Evolutionary conservation across 192 early-diverging fungal species (phyloP).

Genomic region (Helicostylum pulchrum): DNA sequence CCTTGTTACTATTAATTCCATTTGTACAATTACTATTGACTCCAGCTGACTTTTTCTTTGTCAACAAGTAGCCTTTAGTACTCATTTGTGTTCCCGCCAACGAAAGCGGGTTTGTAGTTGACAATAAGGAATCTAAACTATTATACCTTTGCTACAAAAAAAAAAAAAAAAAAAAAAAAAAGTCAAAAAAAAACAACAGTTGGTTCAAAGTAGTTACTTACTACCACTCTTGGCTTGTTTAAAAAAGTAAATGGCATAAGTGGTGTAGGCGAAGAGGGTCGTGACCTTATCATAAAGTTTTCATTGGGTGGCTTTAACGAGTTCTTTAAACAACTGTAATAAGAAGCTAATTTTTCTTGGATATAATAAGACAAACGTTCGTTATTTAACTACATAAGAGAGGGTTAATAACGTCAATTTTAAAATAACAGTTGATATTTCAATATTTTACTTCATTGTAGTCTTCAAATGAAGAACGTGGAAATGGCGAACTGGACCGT

Average conservation of each 20-base stretch:
- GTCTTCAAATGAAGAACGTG: conserved; percentile 2
- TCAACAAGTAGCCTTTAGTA: conserved; percentile 17
- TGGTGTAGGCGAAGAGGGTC: conserved; percentile 23
- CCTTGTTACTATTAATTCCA: background rate
- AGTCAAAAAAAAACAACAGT: background rate
- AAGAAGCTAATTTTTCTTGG: conserved; percentile 19
- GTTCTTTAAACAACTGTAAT: conserved; percentile 6
- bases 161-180: background rate
- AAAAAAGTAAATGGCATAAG: conserved; percentile 20
- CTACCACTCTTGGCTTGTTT: conserved; percentile 20
- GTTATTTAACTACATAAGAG: conserved; percentile 10
- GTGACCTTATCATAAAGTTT: background rate
- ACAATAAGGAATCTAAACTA: conserved; percentile 17
- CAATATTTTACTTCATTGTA: conserved; percentile 7
- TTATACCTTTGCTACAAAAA: conserved; percentile 18
- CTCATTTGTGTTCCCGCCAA: background rate
- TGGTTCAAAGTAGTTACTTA: background rate
- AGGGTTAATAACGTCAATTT: background rate
- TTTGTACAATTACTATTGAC: conserved; percentile 2
- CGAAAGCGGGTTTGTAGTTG: background rate
- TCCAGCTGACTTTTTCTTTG: conserved; percentile 7
- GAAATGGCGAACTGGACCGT: too few relatives aligned
- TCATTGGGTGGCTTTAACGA: conserved; percentile 2
- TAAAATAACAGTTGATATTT: background rate
- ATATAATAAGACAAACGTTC: conserved; percentile 22